Base-by-base conservation (phyloP, 352 stramenopile genomes). In the Pythium vanterpoolii region DNA sequence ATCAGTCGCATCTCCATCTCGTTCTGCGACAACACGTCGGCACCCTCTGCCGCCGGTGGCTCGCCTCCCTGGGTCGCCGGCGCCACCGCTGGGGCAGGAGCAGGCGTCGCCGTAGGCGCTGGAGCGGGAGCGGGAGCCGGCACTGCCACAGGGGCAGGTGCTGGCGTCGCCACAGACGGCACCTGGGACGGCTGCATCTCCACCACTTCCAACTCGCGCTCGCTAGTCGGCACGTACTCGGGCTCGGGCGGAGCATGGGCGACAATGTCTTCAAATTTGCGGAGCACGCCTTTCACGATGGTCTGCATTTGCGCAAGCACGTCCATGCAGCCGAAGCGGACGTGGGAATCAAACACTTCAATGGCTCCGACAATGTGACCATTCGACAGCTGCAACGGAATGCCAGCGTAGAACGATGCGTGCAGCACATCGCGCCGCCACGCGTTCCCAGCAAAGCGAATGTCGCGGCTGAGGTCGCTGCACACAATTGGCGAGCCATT, bases 1-100 rank as follows among this genome's bases (percentile, higher is more conserved):
- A 94, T 72, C 21, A 94, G 62, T 47, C 75, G 77, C 23, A 71
- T 72, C 66, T 94, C 84, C 82, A 94, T 94, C 52, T 86, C 76
- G 38, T 81, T 75, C 45, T 87, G 71, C 0, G 64, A 64, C 56
- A 71, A 46, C 36, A 60, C 51, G 1, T 60, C 61, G 0, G 33
- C 48, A 10, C 38, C 62, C 7, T 26, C 40, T 8, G 27, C 46
- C 0, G 23, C 54, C 6, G 33, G 48, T 19, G 30, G 40, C 31
- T 44, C 34, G 5, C 30, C 54, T 5, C 24, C 26, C 36, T 40
- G 27, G 2, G 44, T 39, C 1, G 33, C 40, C 1, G 48, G 16
- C 18, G 38, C 11, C 3, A 31, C 59, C 11, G 39, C 27, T 5
- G 33, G 26, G 8, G 27, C 16, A 14, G 42, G 30, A 19, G 36